Base-by-base conservation (phyloP, 805 yeast genomes). In the Hanseniaspora pseudoguilliermondii region DNA sequence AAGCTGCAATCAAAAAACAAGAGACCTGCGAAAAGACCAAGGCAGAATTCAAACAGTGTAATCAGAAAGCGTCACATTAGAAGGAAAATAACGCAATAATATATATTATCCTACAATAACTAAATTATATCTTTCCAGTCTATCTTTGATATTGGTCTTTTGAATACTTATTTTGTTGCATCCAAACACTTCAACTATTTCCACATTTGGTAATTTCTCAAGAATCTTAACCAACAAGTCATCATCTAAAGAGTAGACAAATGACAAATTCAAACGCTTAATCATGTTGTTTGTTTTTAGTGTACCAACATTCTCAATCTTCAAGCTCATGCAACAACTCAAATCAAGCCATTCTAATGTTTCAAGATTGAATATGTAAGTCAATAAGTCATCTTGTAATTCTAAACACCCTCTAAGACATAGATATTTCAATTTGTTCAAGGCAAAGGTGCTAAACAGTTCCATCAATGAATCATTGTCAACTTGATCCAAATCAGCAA, bases 111-210 rank as follows among this genome's bases (percentile, higher is more conserved):
- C 56, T 77, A 71, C 61, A 75, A 74, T 65, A 82, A 88, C 62
- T 83, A 80, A 65, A 84, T 89, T 59, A 91, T 74, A 6, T 95
- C 95, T 57, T 86, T 80, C 7, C 86, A 71, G 55, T 78, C 76
- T 40, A 86, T 65, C 15, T 81, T 84, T 5, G 71, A 70, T 55
- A 83, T 71, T 1, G 77, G 66, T 3, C 66, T 68, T 0, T 86
- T 73, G 72, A 9, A 74, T 69, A 1, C 89, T 79, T 57, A 88
- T 79, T 62, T 80, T 71, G 64, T 84, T 86, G 64, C 84, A 74
- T 1, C 96, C 96, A 66, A 83, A 88, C 16, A 87, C 90, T 62
- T 87, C 95, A 55, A 91, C 65, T 16, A 85, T 73, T 47, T 75
- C 74, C 57, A 91, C 68, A 48, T 78, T 78, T 0, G 81, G 77